Evolutionary conservation across 139 green algal species (phyloP).

Genomic region (Eudorina sp.): DNA sequence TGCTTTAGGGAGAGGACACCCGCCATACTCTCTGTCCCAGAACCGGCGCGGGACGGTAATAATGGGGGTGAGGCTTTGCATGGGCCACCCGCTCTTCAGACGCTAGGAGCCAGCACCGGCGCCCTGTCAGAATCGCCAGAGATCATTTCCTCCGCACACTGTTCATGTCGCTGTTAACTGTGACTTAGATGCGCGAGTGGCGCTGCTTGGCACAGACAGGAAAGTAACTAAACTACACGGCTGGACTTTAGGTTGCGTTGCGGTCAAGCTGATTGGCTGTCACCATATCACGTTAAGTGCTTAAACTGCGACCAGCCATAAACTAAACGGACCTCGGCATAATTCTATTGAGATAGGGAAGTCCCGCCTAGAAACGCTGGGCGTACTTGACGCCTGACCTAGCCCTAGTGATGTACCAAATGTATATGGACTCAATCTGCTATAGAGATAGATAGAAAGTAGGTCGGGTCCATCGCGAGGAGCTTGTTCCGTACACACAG

Average conservation of each 20-base stretch:
- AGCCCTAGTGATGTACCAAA: too few species aligned
- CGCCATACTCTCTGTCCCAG: constrained; percentile 19
- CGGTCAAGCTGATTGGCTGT: neutral
- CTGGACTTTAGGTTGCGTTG: too few species aligned
- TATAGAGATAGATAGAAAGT: too few species aligned
- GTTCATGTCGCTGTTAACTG: neutral
- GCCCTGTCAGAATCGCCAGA: neutral
- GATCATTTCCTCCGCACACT: constrained; percentile 7
- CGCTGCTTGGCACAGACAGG: too few species aligned
- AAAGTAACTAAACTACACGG: neutral
- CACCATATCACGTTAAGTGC: too few species aligned
- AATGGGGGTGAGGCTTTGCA: neutral
- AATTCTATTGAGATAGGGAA: neutral
- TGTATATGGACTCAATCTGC: too few species aligned
- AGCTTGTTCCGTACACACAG: too few species aligned
- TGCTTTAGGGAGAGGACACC: neutral
- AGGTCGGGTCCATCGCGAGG: too few species aligned
- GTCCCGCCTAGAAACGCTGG: constrained; percentile 4
- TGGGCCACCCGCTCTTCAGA: constrained; percentile 31
- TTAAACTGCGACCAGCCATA: too few species aligned
- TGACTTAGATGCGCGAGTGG: too few species aligned
- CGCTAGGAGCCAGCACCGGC: constrained; percentile 16
- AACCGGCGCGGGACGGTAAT: constrained; percentile 20
- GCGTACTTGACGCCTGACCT: too few species aligned
- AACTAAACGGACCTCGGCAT: too few species aligned